Percentiles rank a stretch among this genome's conserved stretches.
Evolutionary conservation across 139 green algal species (phyloP).

Genomic region (Yamagishiella unicocca): DNA sequence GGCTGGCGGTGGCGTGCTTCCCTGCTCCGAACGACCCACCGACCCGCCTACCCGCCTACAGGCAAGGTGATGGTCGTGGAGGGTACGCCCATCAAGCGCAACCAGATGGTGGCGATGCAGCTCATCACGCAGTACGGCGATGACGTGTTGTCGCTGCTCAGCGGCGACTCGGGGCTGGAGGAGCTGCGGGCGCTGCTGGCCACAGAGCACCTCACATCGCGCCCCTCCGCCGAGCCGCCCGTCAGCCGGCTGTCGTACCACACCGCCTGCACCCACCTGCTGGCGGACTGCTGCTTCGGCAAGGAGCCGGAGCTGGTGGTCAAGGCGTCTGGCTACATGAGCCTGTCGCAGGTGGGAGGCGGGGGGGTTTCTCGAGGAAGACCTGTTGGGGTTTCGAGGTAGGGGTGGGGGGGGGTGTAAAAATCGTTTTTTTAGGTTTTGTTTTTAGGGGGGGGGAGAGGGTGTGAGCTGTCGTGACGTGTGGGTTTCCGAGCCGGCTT

Average conservation of each 20-base stretch:
- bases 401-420: no score
- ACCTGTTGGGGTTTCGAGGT: no score
- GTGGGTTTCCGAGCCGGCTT: no score
- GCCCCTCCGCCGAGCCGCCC: background rate
- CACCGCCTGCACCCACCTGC: conserved; percentile 45
- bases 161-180: background rate
- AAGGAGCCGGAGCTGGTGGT: conserved; percentile 54
- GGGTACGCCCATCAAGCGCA: conserved; percentile 43
- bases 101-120: conserved; percentile 50
- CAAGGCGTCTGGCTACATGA: conserved; percentile 41
- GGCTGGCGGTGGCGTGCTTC: background rate
- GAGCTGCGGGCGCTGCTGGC: conserved; percentile 18
- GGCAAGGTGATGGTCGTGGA: conserved; percentile 52
- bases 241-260: conserved; percentile 45
- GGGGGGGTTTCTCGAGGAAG: no score
- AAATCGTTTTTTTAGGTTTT: no score
- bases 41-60: background rate
- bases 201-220: background rate
- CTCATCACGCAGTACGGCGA: conserved; percentile 37
- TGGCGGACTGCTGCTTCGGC: conserved; percentile 50
- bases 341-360: conserved; percentile 19
- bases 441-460: no score
- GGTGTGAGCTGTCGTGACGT: no score
- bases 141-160: conserved; percentile 18
- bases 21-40: background rate